These are phyloP conservation scores for Hydrangea macrophylla DNA, from an alignment of 148 eudicot genomes.

Conservation along the genomic window DNA sequence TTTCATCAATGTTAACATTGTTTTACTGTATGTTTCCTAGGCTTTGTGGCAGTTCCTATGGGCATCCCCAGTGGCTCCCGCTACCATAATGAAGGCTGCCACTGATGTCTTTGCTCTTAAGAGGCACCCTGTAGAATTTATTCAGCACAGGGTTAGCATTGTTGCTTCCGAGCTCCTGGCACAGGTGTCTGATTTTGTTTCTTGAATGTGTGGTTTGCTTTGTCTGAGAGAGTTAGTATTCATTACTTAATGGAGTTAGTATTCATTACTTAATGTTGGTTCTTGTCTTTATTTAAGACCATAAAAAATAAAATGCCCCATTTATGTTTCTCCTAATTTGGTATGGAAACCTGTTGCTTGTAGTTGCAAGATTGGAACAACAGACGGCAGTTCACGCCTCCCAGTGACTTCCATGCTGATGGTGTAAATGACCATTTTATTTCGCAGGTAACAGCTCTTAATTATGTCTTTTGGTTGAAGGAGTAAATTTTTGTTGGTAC, in stretches of 20 bases:
- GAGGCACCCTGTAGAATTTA: slow-evolving; percentile 68
- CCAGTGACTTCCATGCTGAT: slow-evolving; percentile 92
- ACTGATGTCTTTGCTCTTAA: slow-evolving; percentile 38
- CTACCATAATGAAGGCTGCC: slow-evolving; percentile 37
- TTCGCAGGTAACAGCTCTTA: slow-evolving; percentile 61
- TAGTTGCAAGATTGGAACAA: slow-evolving; percentile 99
- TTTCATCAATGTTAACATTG: not conserved
- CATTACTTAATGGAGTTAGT: not conserved
- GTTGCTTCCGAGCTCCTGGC: slow-evolving; percentile 88
- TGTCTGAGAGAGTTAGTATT: not conserved
- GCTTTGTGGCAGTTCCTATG: slow-evolving; percentile 96
- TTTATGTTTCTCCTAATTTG: slow-evolving; percentile 13
- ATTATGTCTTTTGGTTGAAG: slow-evolving; percentile 2
- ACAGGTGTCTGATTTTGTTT: slow-evolving; percentile 50
- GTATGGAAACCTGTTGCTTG: slow-evolving; percentile 13
- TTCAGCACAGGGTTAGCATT: slow-evolving; percentile 76
- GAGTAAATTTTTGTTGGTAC: not conserved
- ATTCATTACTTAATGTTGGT: not conserved
- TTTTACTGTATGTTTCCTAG: slow-evolving; percentile 30
- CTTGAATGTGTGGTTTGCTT: not conserved
- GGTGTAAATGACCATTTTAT: slow-evolving; percentile 85
- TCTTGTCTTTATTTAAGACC: not conserved
- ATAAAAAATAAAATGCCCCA: not conserved
- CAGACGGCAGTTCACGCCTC: slow-evolving; percentile 78
- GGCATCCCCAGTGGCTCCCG: slow-evolving; percentile 64